These are phyloP conservation scores for Tylopilus sp. DNA, from an alignment of 768 basidiomycete genomes.

Conservation along the genomic window DNA sequence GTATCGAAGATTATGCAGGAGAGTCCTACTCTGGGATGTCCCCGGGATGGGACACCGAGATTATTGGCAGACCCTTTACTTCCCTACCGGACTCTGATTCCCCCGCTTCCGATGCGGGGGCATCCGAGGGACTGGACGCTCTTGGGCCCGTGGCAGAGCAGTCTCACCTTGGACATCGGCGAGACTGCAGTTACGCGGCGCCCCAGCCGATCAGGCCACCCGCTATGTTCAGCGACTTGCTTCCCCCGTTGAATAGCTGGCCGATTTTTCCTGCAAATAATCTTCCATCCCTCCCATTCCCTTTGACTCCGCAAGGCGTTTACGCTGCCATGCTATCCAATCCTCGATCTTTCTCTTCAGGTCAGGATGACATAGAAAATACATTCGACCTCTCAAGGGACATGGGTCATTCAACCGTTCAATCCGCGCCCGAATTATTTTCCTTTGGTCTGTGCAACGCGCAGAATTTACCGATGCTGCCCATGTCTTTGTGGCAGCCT, in stretches of 20 bases:
- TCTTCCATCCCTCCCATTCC: not conserved
- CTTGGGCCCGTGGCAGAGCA: not conserved
- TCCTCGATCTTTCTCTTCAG: not conserved
- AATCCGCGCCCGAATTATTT: not conserved
- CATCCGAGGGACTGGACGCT: not conserved
- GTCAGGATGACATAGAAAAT: not conserved
- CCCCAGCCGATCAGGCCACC: not conserved
- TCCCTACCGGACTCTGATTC: too few species aligned
- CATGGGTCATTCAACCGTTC: not conserved
- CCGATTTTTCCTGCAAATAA: not conserved
- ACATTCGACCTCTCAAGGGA: too few species aligned
- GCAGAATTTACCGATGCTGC: too few species aligned
- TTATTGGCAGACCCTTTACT: too few species aligned
- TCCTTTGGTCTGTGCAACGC: not conserved
- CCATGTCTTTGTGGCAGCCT: not conserved
- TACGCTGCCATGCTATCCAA: not conserved
- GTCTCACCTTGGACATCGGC: not conserved
- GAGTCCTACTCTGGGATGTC: too few species aligned
- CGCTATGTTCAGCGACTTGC: not conserved
- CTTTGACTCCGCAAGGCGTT: not conserved
- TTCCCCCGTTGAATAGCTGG: not conserved
- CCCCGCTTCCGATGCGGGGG: not conserved
- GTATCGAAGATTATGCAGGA: too few species aligned
- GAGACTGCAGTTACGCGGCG: not conserved
- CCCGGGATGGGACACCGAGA: too few species aligned